Evolutionary conservation across 495 filamentous ascomycete genomes (phyloP).

Genomic region (Tuber melanosporum): DNA sequence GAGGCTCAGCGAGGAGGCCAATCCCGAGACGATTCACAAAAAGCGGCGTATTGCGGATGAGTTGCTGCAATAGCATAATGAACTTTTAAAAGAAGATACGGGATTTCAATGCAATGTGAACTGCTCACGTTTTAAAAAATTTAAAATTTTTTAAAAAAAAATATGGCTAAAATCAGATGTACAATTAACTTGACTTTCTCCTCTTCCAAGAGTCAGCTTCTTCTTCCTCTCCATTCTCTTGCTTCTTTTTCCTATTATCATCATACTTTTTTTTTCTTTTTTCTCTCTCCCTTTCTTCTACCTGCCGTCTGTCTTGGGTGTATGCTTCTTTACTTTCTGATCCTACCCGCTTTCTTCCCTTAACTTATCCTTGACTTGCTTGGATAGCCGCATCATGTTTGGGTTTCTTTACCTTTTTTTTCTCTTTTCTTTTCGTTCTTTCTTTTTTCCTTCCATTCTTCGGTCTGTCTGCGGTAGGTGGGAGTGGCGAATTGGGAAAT

Average conservation of each 20-base stretch:
- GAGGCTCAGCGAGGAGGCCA: not conserved
- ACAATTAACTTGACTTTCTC: conserved; percentile 27
- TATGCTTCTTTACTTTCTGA: not conserved
- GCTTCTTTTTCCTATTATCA: conserved; percentile 3
- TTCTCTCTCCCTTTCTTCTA: conserved; percentile 8
- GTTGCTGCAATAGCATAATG: not conserved
- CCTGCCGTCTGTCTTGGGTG: not conserved
- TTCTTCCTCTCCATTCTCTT: not conserved
- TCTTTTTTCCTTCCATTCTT: conserved; percentile 15
- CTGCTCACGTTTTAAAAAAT: not conserved
- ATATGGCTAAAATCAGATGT: conserved; percentile 13
- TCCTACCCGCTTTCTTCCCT: not conserved
- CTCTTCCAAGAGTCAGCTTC: not conserved
- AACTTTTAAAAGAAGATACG: not conserved
- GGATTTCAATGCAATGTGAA: not conserved
- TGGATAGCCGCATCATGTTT: not conserved
- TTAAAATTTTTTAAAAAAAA: not conserved
- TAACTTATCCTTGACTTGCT: not conserved
- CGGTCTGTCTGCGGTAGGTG: conserved; percentile 35
- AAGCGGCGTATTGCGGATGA: conserved; percentile 25
- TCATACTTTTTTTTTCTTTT: not conserved
- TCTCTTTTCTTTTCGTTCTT: conserved; percentile 13
- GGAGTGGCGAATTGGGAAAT: conserved; percentile 40
- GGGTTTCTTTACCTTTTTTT: conserved; percentile 10
- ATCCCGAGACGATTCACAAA: not conserved